Base-by-base conservation (phyloP, 345 rosid species). In the Bruguiera gymnorhiza region DNA sequence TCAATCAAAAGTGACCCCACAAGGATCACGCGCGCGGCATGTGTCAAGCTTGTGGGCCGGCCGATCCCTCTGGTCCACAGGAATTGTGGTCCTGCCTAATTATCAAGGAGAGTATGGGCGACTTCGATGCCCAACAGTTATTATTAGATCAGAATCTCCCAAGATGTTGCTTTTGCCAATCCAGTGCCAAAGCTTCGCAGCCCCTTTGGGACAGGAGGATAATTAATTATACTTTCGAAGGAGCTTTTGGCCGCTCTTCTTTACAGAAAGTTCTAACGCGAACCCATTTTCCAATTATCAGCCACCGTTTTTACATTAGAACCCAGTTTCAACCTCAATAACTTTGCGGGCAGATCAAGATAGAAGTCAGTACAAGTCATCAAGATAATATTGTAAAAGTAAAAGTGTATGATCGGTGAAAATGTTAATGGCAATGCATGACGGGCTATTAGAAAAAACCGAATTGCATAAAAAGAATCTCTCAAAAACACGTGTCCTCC, bases 251-350 rank as follows among this genome's bases (percentile, higher is more conserved):
- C 64, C 5, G 63, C 72, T 71, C 71, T 70, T 55, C 73, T 83
- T 77, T 77, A 70, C 72, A 66, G 36, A 69, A 82, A 71, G 77
- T 68, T 69, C 18, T 50, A 13, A 69, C 20, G 63, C 6, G 8
- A 18, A 23, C 46, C 39, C 36, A 50, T 21, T 62, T 50, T 57
- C 16, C 16, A 18, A 27, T 27, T 57, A 23, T 31, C 53, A 16
- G 60, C 48, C 29, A 68, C 50, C 15, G 2, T 39, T 39, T 10
- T 39, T 2, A 39, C 46, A 11, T 39, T 39, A 39, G 46, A 39
- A 39, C 46, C 46, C 46, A 11, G 46, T 39, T 39, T 39, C 46
- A 2, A 39, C 46, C 0, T 39, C 46, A 39, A 10, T 39, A 39
- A 39, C 15, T 39, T 39, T 9, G 46, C 46, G 1, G 46, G 46